Conservation (phyloP, 2,329 filamentous ascomycete species). For the Arthrobotrys sinensis region DNA sequence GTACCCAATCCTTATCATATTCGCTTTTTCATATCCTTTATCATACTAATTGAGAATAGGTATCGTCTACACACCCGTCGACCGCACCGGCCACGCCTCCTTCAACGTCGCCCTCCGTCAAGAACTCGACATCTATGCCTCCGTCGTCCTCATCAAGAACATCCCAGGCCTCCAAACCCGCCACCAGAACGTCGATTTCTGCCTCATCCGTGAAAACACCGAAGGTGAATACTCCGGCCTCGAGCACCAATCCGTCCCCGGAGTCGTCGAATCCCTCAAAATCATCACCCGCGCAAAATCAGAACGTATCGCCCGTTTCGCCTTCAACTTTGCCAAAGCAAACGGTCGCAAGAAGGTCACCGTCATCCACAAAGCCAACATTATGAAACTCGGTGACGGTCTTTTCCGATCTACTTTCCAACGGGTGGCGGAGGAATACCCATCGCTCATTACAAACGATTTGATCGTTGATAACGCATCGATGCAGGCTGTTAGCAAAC, state of each 20-base stretch:
- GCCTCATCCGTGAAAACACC: slow-evolving; percentile 99
- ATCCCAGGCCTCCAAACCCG: slow-evolving; percentile 98
- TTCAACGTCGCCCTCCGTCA: slow-evolving; percentile 99
- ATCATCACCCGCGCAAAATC: slow-evolving; percentile 99
- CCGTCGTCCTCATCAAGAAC: slow-evolving; percentile 98
- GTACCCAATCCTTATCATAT: slow-evolving; percentile 66
- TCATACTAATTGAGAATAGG: slow-evolving; percentile 63
- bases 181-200: slow-evolving; percentile 96
- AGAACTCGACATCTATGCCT: slow-evolving; percentile 99
- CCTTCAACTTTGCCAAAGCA: slow-evolving; percentile 96
- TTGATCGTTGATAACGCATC: slow-evolving; percentile 99
- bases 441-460: slow-evolving; percentile 94
- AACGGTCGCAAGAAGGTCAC: slow-evolving; percentile 99
- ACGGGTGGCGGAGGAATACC: slow-evolving; percentile 92
- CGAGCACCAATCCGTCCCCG: slow-evolving; percentile 96
- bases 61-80: slow-evolving; percentile 97
- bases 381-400: slow-evolving; percentile 99
- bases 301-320: slow-evolving; percentile 99
- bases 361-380: slow-evolving; percentile 99
- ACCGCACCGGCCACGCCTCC: slow-evolving; percentile 95
- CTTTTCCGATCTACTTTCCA: slow-evolving; percentile 99
- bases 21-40: not conserved
- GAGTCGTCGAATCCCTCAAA: slow-evolving; percentile 99
- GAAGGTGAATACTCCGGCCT: slow-evolving; percentile 99
- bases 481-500: slow-evolving; percentile 97